Base-by-base conservation (phyloP, 164 flowering plant genomes). In the Brasenia schreberi region DNA sequence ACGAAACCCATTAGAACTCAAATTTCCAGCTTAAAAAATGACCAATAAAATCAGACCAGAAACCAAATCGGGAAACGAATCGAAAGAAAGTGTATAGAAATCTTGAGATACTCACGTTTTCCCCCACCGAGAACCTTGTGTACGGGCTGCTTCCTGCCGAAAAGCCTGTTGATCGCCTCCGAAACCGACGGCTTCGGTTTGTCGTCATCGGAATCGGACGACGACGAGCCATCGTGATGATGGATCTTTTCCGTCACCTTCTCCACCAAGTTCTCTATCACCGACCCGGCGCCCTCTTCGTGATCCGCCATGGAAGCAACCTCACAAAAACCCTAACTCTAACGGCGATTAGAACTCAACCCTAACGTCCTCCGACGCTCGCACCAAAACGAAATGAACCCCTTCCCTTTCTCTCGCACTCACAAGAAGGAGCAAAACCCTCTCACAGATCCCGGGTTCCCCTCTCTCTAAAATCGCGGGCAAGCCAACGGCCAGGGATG, bases 111-210 rank as follows among this genome's bases (percentile, higher is more conserved):
- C 83, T 14, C 84, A 89, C 93, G 84, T 72, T 86, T 89, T 62
- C 96, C 96, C n/a, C 91, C 91, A 33, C 96, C 96, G 10, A 89
- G 75, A 64, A 85, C 85, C 71, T 82, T 68, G 76, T 89, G 96
- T 43, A 89, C 84, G 18, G 96, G 88, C 74, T 75, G 81, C 76
- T 87, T 81, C 70, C 96, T 77, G 0, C 96, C 96, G 39, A 87
- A 87, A 63, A 89, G 74, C 53, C 90, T 83, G 61, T 73, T 69
- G 62, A 80, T 52, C 75, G 73, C 73, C 23, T 83, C 18, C 66
- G 80, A 80, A 17, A 79, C 16, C 42, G 84, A 72, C 0, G 81
- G 71, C 11, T 79, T 66, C 0, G 80, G 23, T 66, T 82, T 78
- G 42, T 81, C 76, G 58, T 73, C 10, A 16, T 75, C 74, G 0